phyloP scores from a whole-genome alignment of 768 basidiomycete genomes.

The Rubroboletus satanas region DNA sequence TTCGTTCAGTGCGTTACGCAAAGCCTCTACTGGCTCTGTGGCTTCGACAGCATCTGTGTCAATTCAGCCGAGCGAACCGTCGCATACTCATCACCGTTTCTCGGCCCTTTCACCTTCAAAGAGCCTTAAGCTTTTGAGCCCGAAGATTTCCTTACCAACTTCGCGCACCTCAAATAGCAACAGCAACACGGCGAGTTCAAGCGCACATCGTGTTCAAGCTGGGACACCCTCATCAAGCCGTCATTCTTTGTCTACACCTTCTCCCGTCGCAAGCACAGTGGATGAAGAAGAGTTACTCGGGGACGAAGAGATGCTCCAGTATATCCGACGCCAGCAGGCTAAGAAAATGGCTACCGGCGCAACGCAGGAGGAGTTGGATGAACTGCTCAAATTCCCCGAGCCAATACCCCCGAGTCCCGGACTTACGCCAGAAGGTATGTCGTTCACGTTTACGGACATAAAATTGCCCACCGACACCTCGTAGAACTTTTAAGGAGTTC shows the following conservation, averaged over 20 bases:
- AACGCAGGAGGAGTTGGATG: constrained; percentile 83
- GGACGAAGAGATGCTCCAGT: constrained; percentile 97
- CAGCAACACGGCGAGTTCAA: constrained; percentile 34
- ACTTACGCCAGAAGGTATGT: constrained; percentile 67
- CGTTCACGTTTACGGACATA: neutral
- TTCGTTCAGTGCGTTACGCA: constrained; percentile 72
- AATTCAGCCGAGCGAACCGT: constrained; percentile 37
- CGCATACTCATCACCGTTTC: constrained; percentile 59
- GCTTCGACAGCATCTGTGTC: constrained; percentile 59
- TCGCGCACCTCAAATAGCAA: constrained; percentile 49
- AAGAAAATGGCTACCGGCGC: constrained; percentile 83
- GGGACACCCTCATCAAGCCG: constrained; percentile 66
- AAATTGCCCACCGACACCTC: constrained; percentile 6
- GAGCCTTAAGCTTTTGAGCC: constrained; percentile 74
- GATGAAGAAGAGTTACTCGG: constrained; percentile 87
- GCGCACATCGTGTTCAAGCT: constrained; percentile 49
- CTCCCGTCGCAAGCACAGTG: constrained; percentile 69
- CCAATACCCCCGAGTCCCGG: constrained; percentile 69
- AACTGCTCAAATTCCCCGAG: constrained; percentile 88
- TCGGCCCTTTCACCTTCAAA: constrained; percentile 84
- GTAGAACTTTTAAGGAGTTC: constrained; percentile 63
- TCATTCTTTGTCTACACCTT: constrained; percentile 78
- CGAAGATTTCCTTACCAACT: constrained; percentile 65
- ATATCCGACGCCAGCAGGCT: constrained; percentile 84
- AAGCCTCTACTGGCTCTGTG: constrained; percentile 80